Conservation (phyloP, 1,284 basidiomycete genomes). For the Pascua sp. region DNA sequence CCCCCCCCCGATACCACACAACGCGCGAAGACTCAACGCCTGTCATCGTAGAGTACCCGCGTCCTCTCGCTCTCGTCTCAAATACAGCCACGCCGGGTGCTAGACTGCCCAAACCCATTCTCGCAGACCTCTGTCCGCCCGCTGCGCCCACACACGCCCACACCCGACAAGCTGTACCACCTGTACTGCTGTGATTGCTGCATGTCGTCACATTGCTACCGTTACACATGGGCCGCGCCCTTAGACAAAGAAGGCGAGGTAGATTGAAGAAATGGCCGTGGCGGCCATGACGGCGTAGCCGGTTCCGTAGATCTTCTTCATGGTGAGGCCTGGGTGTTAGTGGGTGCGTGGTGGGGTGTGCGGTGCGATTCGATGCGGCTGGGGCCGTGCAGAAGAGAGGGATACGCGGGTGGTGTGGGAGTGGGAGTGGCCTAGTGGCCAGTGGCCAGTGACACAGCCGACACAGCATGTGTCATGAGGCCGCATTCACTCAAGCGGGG, state of each 20-base stretch:
- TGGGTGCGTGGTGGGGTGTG: background rate
- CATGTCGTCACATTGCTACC: conserved; percentile 8
- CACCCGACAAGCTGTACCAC: background rate
- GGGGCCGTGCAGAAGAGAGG: background rate
- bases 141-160: background rate
- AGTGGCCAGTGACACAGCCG: background rate
- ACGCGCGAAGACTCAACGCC: too few relatives aligned
- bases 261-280: conserved; percentile 70
- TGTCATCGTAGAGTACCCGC: too few relatives aligned
- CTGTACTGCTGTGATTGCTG: background rate
- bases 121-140: background rate
- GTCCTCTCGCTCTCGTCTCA: too few relatives aligned
- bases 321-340: conserved; percentile 61
- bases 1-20: too few relatives aligned
- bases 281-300: conserved; percentile 82
- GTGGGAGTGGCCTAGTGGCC: background rate
- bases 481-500: too few relatives aligned
- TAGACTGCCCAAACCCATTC: background rate
- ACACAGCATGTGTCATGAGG: too few relatives aligned
- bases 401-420: background rate
- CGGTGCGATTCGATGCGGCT: too few relatives aligned
- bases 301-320: conserved; percentile 72
- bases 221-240: background rate
- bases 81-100: too few relatives aligned
- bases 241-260: conserved; percentile 19